Base-by-base conservation (phyloP, 2,329 filamentous ascomycete species). In the Xylaria sp. region DNA sequence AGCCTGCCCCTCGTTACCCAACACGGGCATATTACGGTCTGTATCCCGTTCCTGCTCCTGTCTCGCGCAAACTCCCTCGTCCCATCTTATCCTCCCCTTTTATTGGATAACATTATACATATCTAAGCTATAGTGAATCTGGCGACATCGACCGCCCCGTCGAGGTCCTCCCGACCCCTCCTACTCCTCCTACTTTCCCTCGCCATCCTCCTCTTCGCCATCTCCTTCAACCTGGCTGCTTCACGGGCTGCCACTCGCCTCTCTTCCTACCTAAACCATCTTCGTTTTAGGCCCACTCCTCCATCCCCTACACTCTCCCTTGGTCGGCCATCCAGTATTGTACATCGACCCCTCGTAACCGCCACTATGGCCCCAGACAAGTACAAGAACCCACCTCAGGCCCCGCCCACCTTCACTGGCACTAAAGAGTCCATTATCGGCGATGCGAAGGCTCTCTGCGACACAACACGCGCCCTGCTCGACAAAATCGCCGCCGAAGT, bases 321-420 rank as follows among this genome's bases (percentile, higher is more conserved):
- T 56, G 36, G 24, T 39, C 65, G 54, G 32, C 67, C 69, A 21
- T 54, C 68, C 24, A 27, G 2, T 65, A 51, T 59, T 65, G 60
- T 63, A 2, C 65, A 47, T 58, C 76, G 77, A 72, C 77, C 78
- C 68, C 77, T 81, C 73, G 80, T 78, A 71, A 89, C 85, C 72
- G 85, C 81, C 78, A 86, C 80, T 77, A 92, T 93, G 90, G 88
- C 87, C 72, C 85, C 88, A 68, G 81, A 85, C 72, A 87, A 89
- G 80, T 93, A 92, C 81, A 86, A 86, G 79, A 91, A 86, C 77
- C 92, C 92, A 71, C 92, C 93, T 2, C 92, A 95, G 83, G 85
- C 90, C 48, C 92, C 93, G 65, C 92, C 92, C 63, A 85, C 89
- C 77, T 96, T 95, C 82, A 93, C 87, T 2, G 90, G 90, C 73